Base-by-base conservation (phyloP, 306 rosid species). In the Medicago arabica region DNA sequence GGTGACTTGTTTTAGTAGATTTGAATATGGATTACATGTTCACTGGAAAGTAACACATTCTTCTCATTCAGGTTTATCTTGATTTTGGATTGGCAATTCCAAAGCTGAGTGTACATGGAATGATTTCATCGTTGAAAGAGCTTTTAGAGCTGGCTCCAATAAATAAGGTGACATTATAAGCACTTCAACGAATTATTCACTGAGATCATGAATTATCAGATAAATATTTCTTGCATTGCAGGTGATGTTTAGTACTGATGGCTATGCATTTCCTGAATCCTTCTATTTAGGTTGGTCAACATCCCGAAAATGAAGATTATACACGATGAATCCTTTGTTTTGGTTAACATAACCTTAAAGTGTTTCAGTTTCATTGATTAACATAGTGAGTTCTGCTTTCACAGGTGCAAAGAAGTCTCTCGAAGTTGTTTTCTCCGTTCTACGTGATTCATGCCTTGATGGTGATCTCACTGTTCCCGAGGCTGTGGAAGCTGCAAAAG, bases 231-330 rank as follows among this genome's bases (percentile, higher is more conserved):
- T 36, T 49, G 58, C 12, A 50, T 61, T 76, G 83, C 95, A 94
- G 98, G 97, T 94, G 83, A 91, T 94, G 97, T 91, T 94, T 89
- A 91, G 98, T 83, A 86, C 90, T 16, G 97, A 94, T 74, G 97
- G 87, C 73, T 85, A 75, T 62, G 91, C 96, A 8, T 91, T 87
- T 83, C 97, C 98, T 68, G 98, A 94, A 85, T 83, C 89, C 63
- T 94, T 82, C 81, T 94, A 87, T 85, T 85, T 94, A 87, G 98
- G 98, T 94, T 43, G 74, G 93, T 84, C 67, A 21, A 75, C 46
- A 41, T 40, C 69, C 1, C 28, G 9, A 17, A 69, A 67, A 38
- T 62, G 55, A 54, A 59, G 60, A 31, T 47, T 28, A 28, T 28
- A 28, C 31, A 28, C 3, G 31, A 28, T 28, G 31, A 28, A 4